Conservation (phyloP, 192 early-diverging fungal genomes). For the Coemansia interrupta region DNA sequence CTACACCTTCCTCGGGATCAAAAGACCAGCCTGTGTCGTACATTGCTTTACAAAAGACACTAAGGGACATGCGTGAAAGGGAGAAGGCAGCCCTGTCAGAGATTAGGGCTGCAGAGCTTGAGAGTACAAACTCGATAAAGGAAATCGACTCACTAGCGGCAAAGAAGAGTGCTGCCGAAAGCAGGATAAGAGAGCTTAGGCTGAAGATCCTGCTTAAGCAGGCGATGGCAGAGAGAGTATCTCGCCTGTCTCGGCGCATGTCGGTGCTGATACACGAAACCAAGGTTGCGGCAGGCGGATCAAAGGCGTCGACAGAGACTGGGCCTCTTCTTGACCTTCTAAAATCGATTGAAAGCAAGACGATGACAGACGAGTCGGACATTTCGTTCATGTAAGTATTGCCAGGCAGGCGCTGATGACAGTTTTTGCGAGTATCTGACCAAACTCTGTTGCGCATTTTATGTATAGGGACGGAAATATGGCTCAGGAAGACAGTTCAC, state of each 20-base stretch:
- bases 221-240: constrained; percentile 31
- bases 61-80: constrained; percentile 9
- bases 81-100: constrained; percentile 13
- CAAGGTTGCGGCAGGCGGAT: constrained; percentile 3
- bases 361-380: neutral
- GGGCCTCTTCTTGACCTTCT: neutral
- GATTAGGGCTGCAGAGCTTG: constrained; percentile 18
- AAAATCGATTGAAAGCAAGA: neutral
- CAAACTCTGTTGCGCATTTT: neutral
- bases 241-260: constrained; percentile 25
- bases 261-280: constrained; percentile 28
- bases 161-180: constrained; percentile 18
- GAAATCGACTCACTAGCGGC: constrained; percentile 23
- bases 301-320: neutral
- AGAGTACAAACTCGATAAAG: constrained; percentile 21
- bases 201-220: constrained; percentile 41
- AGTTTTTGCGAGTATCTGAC: neutral
- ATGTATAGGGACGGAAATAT: neutral
- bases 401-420: neutral
- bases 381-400: neutral
- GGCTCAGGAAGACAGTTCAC: neutral
- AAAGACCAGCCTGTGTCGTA: constrained; percentile 10
- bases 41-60: constrained; percentile 11
- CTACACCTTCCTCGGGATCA: neutral
- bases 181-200: constrained; percentile 27